These are phyloP conservation scores for Aspergillus olivimuriae DNA, from an alignment of 495 filamentous ascomycete species.

Conservation along the genomic window DNA sequence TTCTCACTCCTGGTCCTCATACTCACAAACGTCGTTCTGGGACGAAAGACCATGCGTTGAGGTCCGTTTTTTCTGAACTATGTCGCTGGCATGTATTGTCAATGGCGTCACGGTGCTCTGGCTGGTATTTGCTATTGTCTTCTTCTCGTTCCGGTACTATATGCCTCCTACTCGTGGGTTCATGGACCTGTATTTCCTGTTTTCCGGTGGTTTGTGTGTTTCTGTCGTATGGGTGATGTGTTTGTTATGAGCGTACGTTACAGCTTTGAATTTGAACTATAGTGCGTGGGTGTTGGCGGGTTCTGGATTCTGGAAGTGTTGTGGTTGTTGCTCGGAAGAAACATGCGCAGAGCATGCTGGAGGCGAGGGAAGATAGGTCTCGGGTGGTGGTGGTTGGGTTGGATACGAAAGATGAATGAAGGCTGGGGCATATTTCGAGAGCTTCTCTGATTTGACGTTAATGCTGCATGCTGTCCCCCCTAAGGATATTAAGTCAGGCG, in stretches of 20 bases:
- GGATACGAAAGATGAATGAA: slow-evolving; percentile 1
- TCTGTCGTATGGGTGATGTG: too few relatives aligned
- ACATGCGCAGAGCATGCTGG: slow-evolving; percentile 26
- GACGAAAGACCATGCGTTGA: slow-evolving; percentile 27
- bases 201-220: neutral
- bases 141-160: slow-evolving; percentile 67
- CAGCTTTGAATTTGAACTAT: slow-evolving; percentile 61
- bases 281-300: slow-evolving; percentile 59
- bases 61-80: slow-evolving; percentile 27
- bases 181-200: neutral
- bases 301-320: slow-evolving; percentile 38
- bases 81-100: slow-evolving; percentile 24
- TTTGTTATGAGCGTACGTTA: slow-evolving; percentile 1
- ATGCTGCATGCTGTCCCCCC: too few relatives aligned
- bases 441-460: too few relatives aligned
- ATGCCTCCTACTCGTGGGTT: slow-evolving; percentile 40
- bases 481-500: neutral
- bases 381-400: slow-evolving; percentile 1
- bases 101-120: slow-evolving; percentile 29
- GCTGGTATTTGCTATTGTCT: slow-evolving; percentile 44
- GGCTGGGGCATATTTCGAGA: too few relatives aligned
- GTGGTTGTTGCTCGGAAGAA: slow-evolving; percentile 30
- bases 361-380: slow-evolving; percentile 15
- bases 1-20: slow-evolving; percentile 30
- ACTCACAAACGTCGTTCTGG: slow-evolving; percentile 28